These are phyloP conservation scores for Babesia caballi DNA, from an alignment of 169 alveolate species.

Conservation along the genomic window DNA sequence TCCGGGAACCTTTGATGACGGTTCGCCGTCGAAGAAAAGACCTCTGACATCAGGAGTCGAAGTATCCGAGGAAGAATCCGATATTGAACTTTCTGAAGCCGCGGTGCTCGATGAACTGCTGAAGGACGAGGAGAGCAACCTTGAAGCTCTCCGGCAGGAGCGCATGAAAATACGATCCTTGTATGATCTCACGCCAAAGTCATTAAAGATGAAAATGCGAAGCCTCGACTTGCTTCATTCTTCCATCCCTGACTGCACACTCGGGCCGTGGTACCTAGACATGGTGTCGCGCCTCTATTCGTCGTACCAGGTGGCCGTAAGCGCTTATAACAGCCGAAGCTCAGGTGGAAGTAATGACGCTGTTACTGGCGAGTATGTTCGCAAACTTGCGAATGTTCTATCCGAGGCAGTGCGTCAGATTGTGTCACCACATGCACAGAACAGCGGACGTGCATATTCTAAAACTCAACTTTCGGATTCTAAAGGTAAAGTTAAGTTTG, in stretches of 20 bases:
- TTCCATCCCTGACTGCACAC: background rate
- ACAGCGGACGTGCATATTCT: background rate
- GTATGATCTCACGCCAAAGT: background rate
- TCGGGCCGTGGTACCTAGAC: slow-evolving; percentile 1
- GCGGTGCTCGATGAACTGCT: slow-evolving; percentile 13
- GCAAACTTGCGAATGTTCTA: slow-evolving; percentile 1
- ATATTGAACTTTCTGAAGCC: slow-evolving; percentile 16
- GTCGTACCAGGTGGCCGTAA: slow-evolving; percentile 3
- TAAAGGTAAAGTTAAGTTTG: background rate
- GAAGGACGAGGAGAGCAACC: slow-evolving; percentile 29
- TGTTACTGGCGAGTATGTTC: background rate
- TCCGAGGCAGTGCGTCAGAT: background rate
- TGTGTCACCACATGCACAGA: background rate
- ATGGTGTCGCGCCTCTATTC: background rate
- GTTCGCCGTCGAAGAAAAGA: no score
- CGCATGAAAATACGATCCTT: slow-evolving; percentile 1
- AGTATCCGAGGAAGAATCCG: slow-evolving; percentile 25
- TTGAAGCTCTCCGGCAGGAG: slow-evolving; percentile 15
- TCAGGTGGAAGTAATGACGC: background rate
- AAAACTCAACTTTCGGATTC: background rate
- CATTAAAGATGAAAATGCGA: slow-evolving; percentile 12
- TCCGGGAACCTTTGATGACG: slow-evolving; percentile 18
- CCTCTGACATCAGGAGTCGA: background rate
- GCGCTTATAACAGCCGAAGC: background rate
- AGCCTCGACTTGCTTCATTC: slow-evolving; percentile 28